Percentiles rank a stretch among this genome's conserved stretches.
Evolutionary conservation across 305 asterid species (phyloP).

Genomic region (Rubia tinctorum): DNA sequence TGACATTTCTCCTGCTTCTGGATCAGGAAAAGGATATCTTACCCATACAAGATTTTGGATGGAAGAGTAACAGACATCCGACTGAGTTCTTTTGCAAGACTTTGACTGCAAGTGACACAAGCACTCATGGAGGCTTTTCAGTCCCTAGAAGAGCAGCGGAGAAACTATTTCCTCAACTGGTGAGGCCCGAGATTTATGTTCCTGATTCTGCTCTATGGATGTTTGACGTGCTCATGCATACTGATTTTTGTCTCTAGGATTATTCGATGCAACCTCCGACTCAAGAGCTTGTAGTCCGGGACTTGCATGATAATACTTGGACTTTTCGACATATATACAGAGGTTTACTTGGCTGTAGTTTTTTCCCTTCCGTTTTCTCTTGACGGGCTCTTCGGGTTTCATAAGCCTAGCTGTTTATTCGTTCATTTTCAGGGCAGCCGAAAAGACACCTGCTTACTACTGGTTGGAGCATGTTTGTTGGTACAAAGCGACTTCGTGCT

Average conservation of each 20-base stretch:
- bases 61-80: conserved; percentile 78
- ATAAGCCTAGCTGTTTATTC: background rate
- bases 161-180: conserved; percentile 87
- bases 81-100: conserved; percentile 93
- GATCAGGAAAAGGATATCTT: conserved; percentile 82
- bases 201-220: background rate
- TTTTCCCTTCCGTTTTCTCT: background rate
- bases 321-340: conserved; percentile 95
- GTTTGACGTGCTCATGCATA: background rate
- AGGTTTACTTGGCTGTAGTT: conserved; percentile 40
- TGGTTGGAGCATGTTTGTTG: conserved; percentile 98
- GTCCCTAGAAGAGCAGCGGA: conserved; percentile 97
- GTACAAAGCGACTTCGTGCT: conserved; percentile 88
- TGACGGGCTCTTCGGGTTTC: background rate
- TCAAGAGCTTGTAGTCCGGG: conserved; percentile 92
- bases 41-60: conserved; percentile 81
- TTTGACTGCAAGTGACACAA: conserved; percentile 89
- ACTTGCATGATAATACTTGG: conserved; percentile 91
- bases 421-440: conserved; percentile 60
- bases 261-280: conserved; percentile 92
- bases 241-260: conserved; percentile 41
- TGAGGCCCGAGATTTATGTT: conserved; percentile 21
- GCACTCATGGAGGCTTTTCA: conserved; percentile 96
- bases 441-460: conserved; percentile 91
- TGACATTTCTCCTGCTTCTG: conserved; percentile 17